Percentiles rank a stretch among this genome's conserved stretches.
Evolutionary conservation across 352 stramenopile genomes (phyloP).

Genomic region (Globisporangium heterothallicum): DNA sequence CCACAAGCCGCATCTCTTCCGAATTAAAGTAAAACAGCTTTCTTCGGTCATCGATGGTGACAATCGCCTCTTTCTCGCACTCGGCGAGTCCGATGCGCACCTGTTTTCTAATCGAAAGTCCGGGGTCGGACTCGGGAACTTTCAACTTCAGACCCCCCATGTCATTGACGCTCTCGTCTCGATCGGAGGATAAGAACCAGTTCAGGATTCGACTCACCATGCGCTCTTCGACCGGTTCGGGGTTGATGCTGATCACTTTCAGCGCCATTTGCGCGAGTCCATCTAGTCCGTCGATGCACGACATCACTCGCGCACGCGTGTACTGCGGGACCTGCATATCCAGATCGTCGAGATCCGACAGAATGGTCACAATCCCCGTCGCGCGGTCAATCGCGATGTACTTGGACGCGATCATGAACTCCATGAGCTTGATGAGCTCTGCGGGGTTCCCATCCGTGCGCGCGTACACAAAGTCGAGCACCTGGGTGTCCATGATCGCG

Average conservation of each 20-base stretch:
- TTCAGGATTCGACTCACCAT: constrained; percentile 53
- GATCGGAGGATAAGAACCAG: constrained; percentile 30
- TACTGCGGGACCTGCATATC: constrained; percentile 72
- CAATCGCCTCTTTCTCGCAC: constrained; percentile 29
- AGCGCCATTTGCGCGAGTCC: constrained; percentile 52
- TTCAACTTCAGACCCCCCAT: constrained; percentile 30
- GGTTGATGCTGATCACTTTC: constrained; percentile 63
- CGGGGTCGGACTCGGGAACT: constrained; percentile 27
- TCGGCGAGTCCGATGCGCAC: constrained; percentile 29
- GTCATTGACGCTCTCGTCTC: constrained; percentile 29
- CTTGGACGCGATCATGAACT: constrained; percentile 62
- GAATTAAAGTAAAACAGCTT: constrained; percentile 64
- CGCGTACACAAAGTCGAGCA: constrained; percentile 68
- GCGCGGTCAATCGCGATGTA: constrained; percentile 49
- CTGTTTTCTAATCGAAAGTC: constrained; percentile 39
- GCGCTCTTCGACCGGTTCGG: constrained; percentile 51
- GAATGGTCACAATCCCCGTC: constrained; percentile 48
- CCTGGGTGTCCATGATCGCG: constrained; percentile 74
- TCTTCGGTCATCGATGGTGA: constrained; percentile 46
- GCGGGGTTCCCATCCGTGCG: constrained; percentile 63
- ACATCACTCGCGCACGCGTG: constrained; percentile 66
- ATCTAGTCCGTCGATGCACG: constrained; percentile 50
- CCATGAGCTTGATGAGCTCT: constrained; percentile 61
- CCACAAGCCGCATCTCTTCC: constrained; percentile 53
- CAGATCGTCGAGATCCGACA: constrained; percentile 68